Percentiles rank a stretch among this genome's conserved stretches.
Conservation (phyloP, 2,329 filamentous ascomycete species). For the Fusarium compactum region DNA sequence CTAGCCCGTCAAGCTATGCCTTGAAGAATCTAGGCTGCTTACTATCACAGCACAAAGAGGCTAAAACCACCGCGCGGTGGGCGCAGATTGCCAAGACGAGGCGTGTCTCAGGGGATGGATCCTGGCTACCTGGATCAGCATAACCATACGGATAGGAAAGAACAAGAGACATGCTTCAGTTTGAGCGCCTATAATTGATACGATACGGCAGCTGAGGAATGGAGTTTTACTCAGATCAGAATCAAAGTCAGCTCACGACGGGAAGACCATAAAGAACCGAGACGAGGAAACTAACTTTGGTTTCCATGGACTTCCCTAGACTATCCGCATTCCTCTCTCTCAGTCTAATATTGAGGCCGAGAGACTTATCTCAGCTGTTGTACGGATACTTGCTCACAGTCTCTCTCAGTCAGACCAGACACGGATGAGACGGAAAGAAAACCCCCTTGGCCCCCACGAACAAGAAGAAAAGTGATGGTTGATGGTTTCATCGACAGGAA, state of each 20-base stretch:
- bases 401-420: not conserved
- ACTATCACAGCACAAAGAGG: constrained; percentile 27
- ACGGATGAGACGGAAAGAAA: constrained; percentile 11
- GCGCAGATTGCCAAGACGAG: constrained; percentile 41
- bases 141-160: not conserved
- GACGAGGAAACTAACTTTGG: constrained; percentile 9
- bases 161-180: constrained; percentile 16
- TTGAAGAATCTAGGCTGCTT: constrained; percentile 31
- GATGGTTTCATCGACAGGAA: constrained; percentile 31
- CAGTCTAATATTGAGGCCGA: constrained; percentile 2
- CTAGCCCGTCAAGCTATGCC: constrained; percentile 28
- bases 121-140: constrained; percentile 38
- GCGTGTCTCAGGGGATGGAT: constrained; percentile 44
- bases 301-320: constrained; percentile 16
- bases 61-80: constrained; percentile 33
- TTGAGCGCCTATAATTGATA: not conserved
- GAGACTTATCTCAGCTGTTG: not conserved
- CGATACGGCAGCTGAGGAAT: constrained; percentile 43
- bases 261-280: constrained; percentile 13
- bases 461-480: constrained; percentile 7
- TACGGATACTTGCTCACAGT: not conserved
- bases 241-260: constrained; percentile 12
- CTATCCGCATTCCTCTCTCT: constrained; percentile 34
- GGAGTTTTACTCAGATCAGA: constrained; percentile 14
- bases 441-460: constrained; percentile 8